These are phyloP conservation scores for Porphyra umbilicalis DNA, from an alignment of 31 red algal genomes.

Conservation along the genomic window DNA sequence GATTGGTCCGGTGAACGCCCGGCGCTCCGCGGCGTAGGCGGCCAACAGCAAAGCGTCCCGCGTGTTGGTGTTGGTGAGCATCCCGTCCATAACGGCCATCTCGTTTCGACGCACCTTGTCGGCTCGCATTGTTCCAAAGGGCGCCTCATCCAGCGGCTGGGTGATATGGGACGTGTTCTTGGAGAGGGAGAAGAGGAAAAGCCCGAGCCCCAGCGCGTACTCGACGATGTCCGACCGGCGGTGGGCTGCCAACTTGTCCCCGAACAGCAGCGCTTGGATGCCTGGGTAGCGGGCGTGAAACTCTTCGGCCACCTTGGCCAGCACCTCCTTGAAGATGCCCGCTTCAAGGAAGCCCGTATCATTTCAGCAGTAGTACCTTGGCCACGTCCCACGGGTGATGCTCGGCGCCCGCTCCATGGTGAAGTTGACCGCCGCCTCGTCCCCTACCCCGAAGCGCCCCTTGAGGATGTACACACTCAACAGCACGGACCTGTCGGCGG, in stretches of 20 bases:
- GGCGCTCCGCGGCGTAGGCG: background rate
- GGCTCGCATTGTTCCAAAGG: too few relatives aligned
- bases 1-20: background rate
- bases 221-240: background rate
- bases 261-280: too few relatives aligned
- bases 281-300: background rate
- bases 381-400: too few relatives aligned
- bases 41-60: background rate
- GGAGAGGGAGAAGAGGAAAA: background rate
- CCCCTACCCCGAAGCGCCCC: too few relatives aligned
- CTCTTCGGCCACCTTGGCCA: background rate
- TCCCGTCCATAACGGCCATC: background rate
- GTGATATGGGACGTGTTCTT: background rate
- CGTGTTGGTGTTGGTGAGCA: background rate
- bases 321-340: background rate
- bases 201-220: background rate
- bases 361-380: too few relatives aligned
- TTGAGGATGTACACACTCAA: too few relatives aligned
- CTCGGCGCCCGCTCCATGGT: too few relatives aligned
- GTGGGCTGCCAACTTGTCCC: background rate
- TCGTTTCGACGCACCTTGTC: background rate
- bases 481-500: background rate
- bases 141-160: too few relatives aligned
- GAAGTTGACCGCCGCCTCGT: too few relatives aligned
- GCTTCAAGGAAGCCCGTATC: too few relatives aligned